A percentile compares a stretch with the other conserved stretches of the same genome.
Conservation (phyloP, 2,329 filamentous ascomycete species). For the Parasarocladium wereldwijsianum region DNA sequence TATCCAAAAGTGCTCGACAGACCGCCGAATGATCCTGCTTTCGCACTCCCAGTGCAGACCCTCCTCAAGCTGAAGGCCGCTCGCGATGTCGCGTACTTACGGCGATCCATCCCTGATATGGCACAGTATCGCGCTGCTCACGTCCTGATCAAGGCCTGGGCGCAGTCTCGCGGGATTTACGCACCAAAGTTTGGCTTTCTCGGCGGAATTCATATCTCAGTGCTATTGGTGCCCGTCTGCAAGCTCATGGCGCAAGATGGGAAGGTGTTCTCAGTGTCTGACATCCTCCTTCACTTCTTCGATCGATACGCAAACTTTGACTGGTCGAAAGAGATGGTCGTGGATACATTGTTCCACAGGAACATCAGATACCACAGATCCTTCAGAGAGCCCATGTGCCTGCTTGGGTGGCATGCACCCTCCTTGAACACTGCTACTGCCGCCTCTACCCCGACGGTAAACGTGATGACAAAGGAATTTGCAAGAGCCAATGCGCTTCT, state of each 20-base stretch:
- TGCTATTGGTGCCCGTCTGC: slow-evolving; percentile 44
- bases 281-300: slow-evolving; percentile 47
- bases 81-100: slow-evolving; percentile 46
- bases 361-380: slow-evolving; percentile 37
- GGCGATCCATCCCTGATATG: slow-evolving; percentile 43
- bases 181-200: slow-evolving; percentile 50
- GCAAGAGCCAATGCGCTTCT: slow-evolving; percentile 27
- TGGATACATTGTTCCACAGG: slow-evolving; percentile 45
- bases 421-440: slow-evolving; percentile 43
- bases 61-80: slow-evolving; percentile 49
- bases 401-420: slow-evolving; percentile 48
- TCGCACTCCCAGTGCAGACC: slow-evolving; percentile 38
- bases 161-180: slow-evolving; percentile 46
- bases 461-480: slow-evolving; percentile 36
- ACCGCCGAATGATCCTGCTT: slow-evolving; percentile 35
- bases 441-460: slow-evolving; percentile 36
- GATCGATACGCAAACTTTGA: slow-evolving; percentile 45
- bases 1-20: slow-evolving; percentile 33
- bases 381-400: slow-evolving; percentile 43
- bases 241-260: slow-evolving; percentile 32
- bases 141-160: slow-evolving; percentile 47
- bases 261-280: slow-evolving; percentile 25
- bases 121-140: slow-evolving; percentile 43
- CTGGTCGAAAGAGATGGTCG: slow-evolving; percentile 39
- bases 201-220: slow-evolving; percentile 48